These are phyloP conservation scores for Plantago ovata DNA, from an alignment of 257 asterid species.

Conservation along the genomic window DNA sequence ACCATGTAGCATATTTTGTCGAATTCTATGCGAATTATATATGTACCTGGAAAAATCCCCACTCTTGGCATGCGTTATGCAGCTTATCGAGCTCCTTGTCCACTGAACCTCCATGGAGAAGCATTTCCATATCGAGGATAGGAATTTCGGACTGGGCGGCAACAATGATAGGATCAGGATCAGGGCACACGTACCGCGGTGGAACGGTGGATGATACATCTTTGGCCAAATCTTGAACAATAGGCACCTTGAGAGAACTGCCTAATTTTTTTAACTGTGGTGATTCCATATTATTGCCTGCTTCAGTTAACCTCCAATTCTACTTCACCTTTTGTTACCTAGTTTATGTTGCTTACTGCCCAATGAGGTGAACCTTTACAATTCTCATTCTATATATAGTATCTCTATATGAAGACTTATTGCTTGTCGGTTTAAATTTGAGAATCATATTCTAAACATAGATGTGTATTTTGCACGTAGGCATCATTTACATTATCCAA, in stretches of 20 bases:
- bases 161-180: conserved; percentile 18
- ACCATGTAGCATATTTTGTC: background rate
- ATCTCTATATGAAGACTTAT: no score
- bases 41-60: conserved; percentile 67
- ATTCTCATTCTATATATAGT: no score
- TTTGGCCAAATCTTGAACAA: conserved; percentile 52
- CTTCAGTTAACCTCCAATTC: no score
- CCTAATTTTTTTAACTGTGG: conserved; percentile 16
- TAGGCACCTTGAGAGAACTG: conserved; percentile 41
- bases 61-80: no score
- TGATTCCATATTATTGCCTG: conserved; percentile 2
- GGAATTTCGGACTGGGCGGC: conserved; percentile 28
- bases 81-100: conserved; percentile 40
- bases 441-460: no score
- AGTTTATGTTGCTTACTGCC: no score
- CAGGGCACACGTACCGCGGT: conserved; percentile 34
- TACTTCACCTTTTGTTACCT: no score
- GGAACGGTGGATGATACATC: conserved; percentile 30
- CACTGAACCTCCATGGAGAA: conserved; percentile 9
- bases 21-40: no score
- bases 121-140: conserved; percentile 32
- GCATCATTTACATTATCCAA: no score
- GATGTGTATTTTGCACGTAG: no score
- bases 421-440: no score
- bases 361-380: no score